Evolutionary conservation across 192 early-diverging fungal genomes (phyloP).

Genomic region (Phlyctochytrium bullatum): DNA sequence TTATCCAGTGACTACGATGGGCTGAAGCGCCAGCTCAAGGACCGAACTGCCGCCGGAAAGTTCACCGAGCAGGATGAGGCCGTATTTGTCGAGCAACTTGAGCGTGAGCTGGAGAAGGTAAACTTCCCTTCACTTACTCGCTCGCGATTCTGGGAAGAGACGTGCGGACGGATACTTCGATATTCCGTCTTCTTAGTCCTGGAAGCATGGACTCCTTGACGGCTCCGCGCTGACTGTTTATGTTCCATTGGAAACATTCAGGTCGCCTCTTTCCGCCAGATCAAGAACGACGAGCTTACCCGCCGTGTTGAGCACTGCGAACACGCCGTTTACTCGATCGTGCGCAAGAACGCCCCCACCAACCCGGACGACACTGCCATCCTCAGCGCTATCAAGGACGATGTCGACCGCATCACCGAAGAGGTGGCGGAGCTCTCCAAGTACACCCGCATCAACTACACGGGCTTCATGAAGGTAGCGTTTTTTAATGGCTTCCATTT

Average conservation of each 20-base stretch:
- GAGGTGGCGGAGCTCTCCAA: constrained; percentile 51
- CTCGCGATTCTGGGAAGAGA: constrained; percentile 6
- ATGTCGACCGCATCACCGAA: constrained; percentile 37
- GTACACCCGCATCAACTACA: constrained; percentile 51
- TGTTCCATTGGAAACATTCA: no score
- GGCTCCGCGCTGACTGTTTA: no score
- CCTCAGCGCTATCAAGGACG: constrained; percentile 29
- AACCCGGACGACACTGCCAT: constrained; percentile 13
- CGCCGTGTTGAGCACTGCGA: constrained; percentile 49
- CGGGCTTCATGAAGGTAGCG: constrained; percentile 45
- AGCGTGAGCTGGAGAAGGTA: constrained; percentile 87
- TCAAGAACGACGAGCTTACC: constrained; percentile 52
- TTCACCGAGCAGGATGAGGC: constrained; percentile 85
- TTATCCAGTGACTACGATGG: constrained; percentile 64
- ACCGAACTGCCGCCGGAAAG: constrained; percentile 40
- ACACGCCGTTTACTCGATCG: constrained; percentile 34
- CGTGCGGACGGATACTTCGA: not conserved
- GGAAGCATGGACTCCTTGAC: no score
- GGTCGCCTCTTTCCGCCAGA: constrained; percentile 51
- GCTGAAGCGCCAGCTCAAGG: constrained; percentile 84
- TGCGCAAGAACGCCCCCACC: constrained; percentile 20
- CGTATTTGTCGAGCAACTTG: constrained; percentile 80
- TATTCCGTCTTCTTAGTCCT: no score
- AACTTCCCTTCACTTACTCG: not conserved
- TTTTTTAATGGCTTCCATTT: not conserved